These are phyloP conservation scores for Arthroderma sp. DNA, from an alignment of 2,329 filamentous ascomycete species.

Conservation along the genomic window DNA sequence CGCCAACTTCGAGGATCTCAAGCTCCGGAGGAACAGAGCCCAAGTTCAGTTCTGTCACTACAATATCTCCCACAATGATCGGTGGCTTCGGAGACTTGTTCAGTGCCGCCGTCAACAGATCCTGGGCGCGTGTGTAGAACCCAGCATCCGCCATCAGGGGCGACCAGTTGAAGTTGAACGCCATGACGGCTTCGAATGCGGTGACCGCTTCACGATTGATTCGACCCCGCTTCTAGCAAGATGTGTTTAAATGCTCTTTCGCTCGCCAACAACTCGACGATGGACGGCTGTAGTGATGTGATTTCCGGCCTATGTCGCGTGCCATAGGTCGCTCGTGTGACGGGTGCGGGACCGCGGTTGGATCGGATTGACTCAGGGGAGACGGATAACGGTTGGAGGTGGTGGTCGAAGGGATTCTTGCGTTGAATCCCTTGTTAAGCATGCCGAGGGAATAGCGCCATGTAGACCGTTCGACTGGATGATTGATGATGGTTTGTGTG, in stretches of 20 bases:
- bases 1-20: constrained; percentile 94
- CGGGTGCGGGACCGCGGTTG: too few relatives aligned
- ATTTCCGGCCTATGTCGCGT: constrained; percentile 3
- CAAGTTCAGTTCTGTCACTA: constrained; percentile 94
- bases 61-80: constrained; percentile 98
- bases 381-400: too few relatives aligned
- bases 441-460: too few relatives aligned
- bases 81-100: constrained; percentile 98
- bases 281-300: too few relatives aligned
- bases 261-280: too few relatives aligned
- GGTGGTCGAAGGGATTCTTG: too few relatives aligned
- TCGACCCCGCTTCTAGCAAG: not conserved
- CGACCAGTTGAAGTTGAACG: constrained; percentile 99
- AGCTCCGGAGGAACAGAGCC: constrained; percentile 87
- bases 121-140: constrained; percentile 79
- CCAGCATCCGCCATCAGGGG: constrained; percentile 88
- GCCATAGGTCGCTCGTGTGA: not conserved
- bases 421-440: too few relatives aligned
- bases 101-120: constrained; percentile 84
- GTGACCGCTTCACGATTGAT: not conserved
- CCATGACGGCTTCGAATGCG: constrained; percentile 47
- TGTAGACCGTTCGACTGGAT: too few relatives aligned
- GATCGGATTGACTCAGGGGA: too few relatives aligned
- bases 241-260: too few relatives aligned
- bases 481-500: too few relatives aligned